Evolutionary conservation across 2,329 filamentous ascomycete genomes (phyloP), one percentile per base, ranked within the genome.

Genomic region (Pseudocercospora fuligena): DNA sequence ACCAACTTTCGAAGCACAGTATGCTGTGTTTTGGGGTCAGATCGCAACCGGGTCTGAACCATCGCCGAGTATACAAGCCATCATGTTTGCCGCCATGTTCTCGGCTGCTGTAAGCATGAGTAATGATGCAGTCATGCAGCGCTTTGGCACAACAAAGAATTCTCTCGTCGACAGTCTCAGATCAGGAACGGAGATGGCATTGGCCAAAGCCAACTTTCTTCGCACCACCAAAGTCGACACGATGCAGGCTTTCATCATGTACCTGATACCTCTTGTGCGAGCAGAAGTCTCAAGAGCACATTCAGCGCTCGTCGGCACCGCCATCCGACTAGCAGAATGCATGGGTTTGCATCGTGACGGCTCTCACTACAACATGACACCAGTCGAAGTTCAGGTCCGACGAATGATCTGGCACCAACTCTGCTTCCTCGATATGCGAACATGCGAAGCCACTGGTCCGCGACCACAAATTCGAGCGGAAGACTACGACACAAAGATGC

Each of bases 351-450:
- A 93, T 74, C 85, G 89, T 8, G 91, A 93, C 70, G 89, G 89
- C 16, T 85, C 87, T 51, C 83, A 85, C 9, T 92, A 91, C 73
- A 87, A 86, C 1, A 83, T 90, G 64, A 86, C 84, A 2, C 85
- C 90, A 0, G 80, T 92, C 2, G 90, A 93, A 72, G 89, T 88
- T 0, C 90, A 93, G 61, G 83, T 92, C 2, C 87, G 91, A 12
- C 87, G 91, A 4, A 80, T 93, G 46, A 83, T 93, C 36, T 93
- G 91, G 91, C 89, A 92, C 75, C 90, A 93, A 73, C 83, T 94
- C 21, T 92, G 90, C 77, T 92, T 92, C 75, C 82, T 94, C 8
- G 91, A 93, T 75, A 86, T 92, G 64, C 84, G 90, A 46, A 92
- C 90, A 0, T 91, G 88, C 73, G 91, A 93, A 78, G 87, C 89